Evolutionary conservation across 176 grass and related monocot species (phyloP).

Genomic region (Aegilops speltoides): DNA sequence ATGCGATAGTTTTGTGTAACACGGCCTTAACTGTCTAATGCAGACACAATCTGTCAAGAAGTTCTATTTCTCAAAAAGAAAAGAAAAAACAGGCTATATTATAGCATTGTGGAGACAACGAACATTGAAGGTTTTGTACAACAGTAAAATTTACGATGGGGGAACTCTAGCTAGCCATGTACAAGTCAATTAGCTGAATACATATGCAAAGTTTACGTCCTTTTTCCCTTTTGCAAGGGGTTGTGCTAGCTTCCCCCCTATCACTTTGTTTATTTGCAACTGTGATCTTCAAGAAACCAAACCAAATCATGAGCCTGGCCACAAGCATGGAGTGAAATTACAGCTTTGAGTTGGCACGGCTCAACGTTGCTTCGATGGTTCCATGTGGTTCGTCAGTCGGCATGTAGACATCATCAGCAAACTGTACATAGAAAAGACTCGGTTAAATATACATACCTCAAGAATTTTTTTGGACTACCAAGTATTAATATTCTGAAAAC

Average conservation of each 20-base stretch:
- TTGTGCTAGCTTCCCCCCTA: not conserved
- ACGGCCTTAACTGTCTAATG: too few species aligned
- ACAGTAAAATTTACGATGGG: too few species aligned
- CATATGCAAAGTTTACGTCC: not conserved
- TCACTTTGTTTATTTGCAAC: not conserved
- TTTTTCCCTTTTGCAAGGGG: not conserved
- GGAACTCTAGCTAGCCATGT: not conserved
- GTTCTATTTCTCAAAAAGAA: too few species aligned
- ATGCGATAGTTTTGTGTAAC: too few species aligned
- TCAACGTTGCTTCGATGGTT: conserved; percentile 87
- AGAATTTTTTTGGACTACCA: too few species aligned
- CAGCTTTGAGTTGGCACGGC: conserved; percentile 68
- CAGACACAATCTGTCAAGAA: too few species aligned
- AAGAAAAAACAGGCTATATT: too few species aligned
- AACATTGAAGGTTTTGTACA: too few species aligned
- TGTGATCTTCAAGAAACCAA: not conserved
- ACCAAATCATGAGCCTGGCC: not conserved
- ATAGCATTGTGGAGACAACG: too few species aligned
- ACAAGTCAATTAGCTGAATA: not conserved
- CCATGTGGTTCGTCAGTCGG: conserved; percentile 92
- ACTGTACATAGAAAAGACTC: conserved; percentile 37
- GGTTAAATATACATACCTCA: not conserved
- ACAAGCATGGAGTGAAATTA: conserved; percentile 18
- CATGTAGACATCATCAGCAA: conserved; percentile 92
- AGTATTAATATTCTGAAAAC: too few species aligned